Base-by-base conservation (phyloP, 73 alveolate species). In the Urostyla sp. region DNA sequence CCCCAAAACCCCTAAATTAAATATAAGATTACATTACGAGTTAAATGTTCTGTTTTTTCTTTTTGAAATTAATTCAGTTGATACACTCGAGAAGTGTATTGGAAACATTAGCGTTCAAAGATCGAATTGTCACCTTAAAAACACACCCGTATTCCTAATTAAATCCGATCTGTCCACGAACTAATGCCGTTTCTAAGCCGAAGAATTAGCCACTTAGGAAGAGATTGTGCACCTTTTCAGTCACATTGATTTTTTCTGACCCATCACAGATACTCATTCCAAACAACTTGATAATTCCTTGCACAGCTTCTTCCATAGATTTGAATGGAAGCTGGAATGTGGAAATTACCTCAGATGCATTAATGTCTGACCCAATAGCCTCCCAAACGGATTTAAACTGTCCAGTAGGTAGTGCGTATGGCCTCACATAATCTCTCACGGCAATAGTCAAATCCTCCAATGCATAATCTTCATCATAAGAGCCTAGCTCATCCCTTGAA, bases 141-240 rank as follows among this genome's bases (percentile, higher is more conserved):
- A 84, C 92, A 46, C 92, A 84, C 16, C 92, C 92, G 77, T 84
- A 84, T 20, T 75, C 84, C 0, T 67, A 45, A 37, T 84, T 84
- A 52, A 84, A 84, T 43, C 92, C 92, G 5, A 84, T 84, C 35
- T 74, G 87, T 6, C 84, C 87, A 49, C 85, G 30, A 28, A 84
- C 69, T 23, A 84, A 37, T 5, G 61, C 88, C 32, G 43, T 56
- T 13, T 30, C 52, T 3, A 58, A 54, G n/a, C 53, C 50, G 51
- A 55, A 48, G 88, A 84, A 84, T 28, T 23, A 15, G 1, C 92
- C 92, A n/a, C 80, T 50, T 10, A 84, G 72, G 43, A 72, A 61
- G 26, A 84, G 31, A 16, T 43, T 44, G 28, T 84, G 92, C 32
- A 84, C 80, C 48, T 84, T 84, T 40, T 75, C 87, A 21, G 77